Evolutionary conservation across 768 basidiomycete species (phyloP).

Genomic region (Sarcodon aspratus): DNA sequence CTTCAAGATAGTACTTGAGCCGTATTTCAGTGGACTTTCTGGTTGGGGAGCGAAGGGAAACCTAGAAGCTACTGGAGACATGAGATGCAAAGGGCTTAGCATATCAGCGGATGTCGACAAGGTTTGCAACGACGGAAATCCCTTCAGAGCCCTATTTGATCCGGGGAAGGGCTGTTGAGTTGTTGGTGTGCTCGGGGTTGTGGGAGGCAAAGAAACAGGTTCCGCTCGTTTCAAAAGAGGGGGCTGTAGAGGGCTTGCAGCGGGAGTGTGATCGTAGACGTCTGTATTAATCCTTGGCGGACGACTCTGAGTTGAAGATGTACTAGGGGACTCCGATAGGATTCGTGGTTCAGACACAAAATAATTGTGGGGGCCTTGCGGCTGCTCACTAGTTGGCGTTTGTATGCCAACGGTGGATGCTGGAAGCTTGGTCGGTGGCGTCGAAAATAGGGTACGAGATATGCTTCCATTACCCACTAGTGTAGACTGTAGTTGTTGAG

Average conservation of each 20-base stretch:
- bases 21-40: background rate
- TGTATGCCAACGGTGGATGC: background rate
- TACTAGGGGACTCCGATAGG: slow-evolving; percentile 13
- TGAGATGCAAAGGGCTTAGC: slow-evolving; percentile 15
- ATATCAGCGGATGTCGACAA: slow-evolving; percentile 7
- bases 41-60: background rate
- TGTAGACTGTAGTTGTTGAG: background rate
- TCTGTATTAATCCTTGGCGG: background rate
- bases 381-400: background rate
- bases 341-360: background rate
- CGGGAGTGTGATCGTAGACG: background rate
- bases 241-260: slow-evolving; percentile 2
- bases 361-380: background rate
- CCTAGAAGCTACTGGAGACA: slow-evolving; percentile 5
- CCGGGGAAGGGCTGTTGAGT: slow-evolving; percentile 3
- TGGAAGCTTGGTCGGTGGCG: background rate
- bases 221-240: slow-evolving; percentile 13
- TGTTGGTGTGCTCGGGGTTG: slow-evolving; percentile 11
- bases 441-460: background rate
- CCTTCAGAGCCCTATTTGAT: slow-evolving; percentile 12
- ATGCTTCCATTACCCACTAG: background rate
- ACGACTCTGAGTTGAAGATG: slow-evolving; percentile 6
- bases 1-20: background rate
- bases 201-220: slow-evolving; percentile 19
- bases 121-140: slow-evolving; percentile 13